Evolutionary conservation across 768 basidiomycete genomes (phyloP).

Genomic region (Leccinum incarnatum): DNA sequence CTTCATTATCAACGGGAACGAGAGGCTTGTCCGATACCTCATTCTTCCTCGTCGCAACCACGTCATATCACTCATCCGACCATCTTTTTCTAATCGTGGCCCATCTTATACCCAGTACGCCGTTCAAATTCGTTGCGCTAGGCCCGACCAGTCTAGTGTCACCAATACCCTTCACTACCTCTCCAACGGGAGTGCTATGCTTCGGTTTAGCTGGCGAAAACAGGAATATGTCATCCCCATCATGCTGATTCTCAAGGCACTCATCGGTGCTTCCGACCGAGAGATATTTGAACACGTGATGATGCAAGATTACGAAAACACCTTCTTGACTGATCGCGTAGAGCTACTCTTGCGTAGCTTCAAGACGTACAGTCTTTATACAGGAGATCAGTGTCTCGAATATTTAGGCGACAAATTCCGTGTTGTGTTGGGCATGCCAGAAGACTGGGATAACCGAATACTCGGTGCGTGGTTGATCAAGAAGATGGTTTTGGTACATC

Average conservation of each 20-base stretch:
- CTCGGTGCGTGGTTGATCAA: slow-evolving; percentile 81
- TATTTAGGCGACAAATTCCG: slow-evolving; percentile 97
- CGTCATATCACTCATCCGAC: slow-evolving; percentile 88
- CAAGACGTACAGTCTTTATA: slow-evolving; percentile 87
- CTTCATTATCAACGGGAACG: slow-evolving; percentile 98
- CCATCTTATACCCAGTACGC: slow-evolving; percentile 93
- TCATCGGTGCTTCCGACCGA: slow-evolving; percentile 87
- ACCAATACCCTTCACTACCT: slow-evolving; percentile 99
- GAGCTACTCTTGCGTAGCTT: slow-evolving; percentile 92
- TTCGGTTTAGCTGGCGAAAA: slow-evolving; percentile 95
- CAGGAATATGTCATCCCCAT: slow-evolving; percentile 98
- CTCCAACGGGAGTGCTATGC: slow-evolving; percentile 92
- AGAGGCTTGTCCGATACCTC: slow-evolving; percentile 96
- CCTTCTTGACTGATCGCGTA: slow-evolving; percentile 95
- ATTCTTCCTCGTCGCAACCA: slow-evolving; percentile 95
- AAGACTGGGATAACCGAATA: slow-evolving; percentile 85
- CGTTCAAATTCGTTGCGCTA: slow-evolving; percentile 92
- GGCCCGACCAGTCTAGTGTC: slow-evolving; percentile 86
- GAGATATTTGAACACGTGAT: slow-evolving; percentile 96
- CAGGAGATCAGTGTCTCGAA: slow-evolving; percentile 87
- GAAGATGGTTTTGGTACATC: slow-evolving; percentile 87
- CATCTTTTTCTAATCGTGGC: slow-evolving; percentile 89
- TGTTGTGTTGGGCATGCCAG: slow-evolving; percentile 84
- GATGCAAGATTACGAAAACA: slow-evolving; percentile 96
- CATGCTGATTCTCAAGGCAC: slow-evolving; percentile 93